Evolutionary conservation across 805 yeast species (phyloP).

Genomic region (Hanseniaspora mollemarum): DNA sequence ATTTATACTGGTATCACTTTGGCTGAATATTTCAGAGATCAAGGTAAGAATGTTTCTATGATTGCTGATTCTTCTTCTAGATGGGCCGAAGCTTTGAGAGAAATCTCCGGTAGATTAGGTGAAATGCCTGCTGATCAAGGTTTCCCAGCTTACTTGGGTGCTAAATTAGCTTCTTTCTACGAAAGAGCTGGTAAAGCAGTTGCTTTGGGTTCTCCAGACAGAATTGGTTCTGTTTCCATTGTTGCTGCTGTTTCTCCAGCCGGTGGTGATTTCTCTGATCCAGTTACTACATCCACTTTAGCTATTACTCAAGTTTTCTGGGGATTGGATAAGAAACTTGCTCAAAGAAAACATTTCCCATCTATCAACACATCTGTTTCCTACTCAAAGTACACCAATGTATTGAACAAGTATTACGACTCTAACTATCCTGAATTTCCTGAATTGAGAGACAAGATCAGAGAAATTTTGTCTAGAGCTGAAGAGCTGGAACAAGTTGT

Average conservation of each 20-base stretch:
- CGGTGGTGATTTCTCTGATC: constrained; percentile 99
- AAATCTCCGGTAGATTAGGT: constrained; percentile 98
- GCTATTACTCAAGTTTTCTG: constrained; percentile 99
- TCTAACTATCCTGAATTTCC: constrained; percentile 85
- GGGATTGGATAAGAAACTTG: constrained; percentile 98
- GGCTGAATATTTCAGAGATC: constrained; percentile 99
- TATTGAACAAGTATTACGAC: constrained; percentile 76
- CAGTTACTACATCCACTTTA: constrained; percentile 94
- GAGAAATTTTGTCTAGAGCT: constrained; percentile 89
- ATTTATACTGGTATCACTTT: constrained; percentile 97
- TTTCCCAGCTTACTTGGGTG: constrained; percentile 99
- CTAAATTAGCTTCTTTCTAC: constrained; percentile 95
- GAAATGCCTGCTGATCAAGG: constrained; percentile 99
- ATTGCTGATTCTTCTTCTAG: constrained; percentile 99
- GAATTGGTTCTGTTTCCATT: constrained; percentile 96
- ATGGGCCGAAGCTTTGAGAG: constrained; percentile 99
- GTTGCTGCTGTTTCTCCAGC: constrained; percentile 99
- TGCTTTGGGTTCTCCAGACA: constrained; percentile 91
- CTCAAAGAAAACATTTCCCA: constrained; percentile 99
- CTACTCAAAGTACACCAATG: constrained; percentile 89
- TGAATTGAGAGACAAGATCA: constrained; percentile 74
- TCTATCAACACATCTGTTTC: constrained; percentile 93
- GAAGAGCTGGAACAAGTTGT: constrained; percentile 99
- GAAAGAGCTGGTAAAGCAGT: constrained; percentile 98
- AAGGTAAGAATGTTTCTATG: constrained; percentile 97